phyloP scores from a whole-genome alignment of 441 rosid species.

The Eruca vesicaria region DNA sequence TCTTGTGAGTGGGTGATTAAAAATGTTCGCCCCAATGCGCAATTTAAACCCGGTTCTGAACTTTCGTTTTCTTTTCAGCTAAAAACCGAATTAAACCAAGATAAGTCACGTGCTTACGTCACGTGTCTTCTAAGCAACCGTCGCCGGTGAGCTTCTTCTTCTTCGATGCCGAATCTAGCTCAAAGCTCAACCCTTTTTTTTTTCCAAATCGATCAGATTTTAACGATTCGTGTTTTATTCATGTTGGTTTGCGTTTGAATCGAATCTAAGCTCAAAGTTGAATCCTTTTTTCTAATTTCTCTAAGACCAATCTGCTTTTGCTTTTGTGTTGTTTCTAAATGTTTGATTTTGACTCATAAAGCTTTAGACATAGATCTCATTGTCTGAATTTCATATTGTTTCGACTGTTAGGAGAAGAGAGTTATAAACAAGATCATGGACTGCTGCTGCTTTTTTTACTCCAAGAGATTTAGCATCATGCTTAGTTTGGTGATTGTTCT shows the following conservation, averaged over 20 bases:
- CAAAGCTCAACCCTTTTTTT: background rate
- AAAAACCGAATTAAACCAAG: too few relatives aligned
- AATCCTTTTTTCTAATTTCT: too few relatives aligned
- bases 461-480: background rate
- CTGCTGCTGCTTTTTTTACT: background rate
- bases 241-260: background rate
- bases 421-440: background rate
- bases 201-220: background rate
- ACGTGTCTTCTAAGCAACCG: too few relatives aligned
- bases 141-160: background rate
- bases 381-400: background rate
- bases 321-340: background rate
- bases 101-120: too few relatives aligned
- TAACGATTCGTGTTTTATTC: background rate
- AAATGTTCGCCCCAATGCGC: too few relatives aligned
- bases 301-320: too few relatives aligned
- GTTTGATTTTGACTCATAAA: background rate
- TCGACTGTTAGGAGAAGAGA: background rate
- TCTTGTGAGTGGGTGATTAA: too few relatives aligned
- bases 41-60: too few relatives aligned
- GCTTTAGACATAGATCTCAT: too few relatives aligned
- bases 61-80: too few relatives aligned
- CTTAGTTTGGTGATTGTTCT: background rate
- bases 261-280: background rate
- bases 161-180: background rate